A percentile compares a stretch with the other conserved stretches of the same genome.
phyloP scores from a whole-genome alignment of 2,329 filamentous ascomycete genomes.

The Aureobasidium zeae region DNA sequence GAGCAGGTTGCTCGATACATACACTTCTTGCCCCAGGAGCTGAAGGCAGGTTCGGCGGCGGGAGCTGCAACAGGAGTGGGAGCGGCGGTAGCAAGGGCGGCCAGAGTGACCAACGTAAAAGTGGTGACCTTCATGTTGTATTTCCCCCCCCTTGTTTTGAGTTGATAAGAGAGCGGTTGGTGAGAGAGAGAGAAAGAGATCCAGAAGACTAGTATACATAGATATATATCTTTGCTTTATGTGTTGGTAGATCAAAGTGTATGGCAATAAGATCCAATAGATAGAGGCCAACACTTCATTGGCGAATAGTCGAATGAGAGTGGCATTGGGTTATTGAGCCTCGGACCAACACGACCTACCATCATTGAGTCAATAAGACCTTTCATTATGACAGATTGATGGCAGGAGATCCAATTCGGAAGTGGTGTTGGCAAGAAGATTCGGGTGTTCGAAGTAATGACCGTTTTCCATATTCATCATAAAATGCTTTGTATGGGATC shows the following conservation, averaged over 20 bases:
- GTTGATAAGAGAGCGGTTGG: slow-evolving; percentile 25
- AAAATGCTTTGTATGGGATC: slow-evolving; percentile 3
- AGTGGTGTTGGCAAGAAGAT: slow-evolving; percentile 5
- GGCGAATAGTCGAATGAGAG: neutral
- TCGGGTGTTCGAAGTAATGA: neutral
- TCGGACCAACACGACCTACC: neutral
- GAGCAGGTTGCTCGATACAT: too few relatives aligned
- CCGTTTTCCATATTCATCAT: neutral
- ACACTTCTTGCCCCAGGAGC: slow-evolving; percentile 14
- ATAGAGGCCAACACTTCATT: slow-evolving; percentile 9
- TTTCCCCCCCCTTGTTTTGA: too few relatives aligned
- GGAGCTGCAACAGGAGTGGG: slow-evolving; percentile 21
- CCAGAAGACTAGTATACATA: slow-evolving; percentile 13
- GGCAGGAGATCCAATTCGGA: neutral
- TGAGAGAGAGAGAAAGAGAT: slow-evolving; percentile 19
- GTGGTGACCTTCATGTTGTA: slow-evolving; percentile 31
- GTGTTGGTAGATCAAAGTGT: slow-evolving; percentile 15
- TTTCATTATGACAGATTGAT: neutral
- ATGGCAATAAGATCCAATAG: slow-evolving; percentile 17
- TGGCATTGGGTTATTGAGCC: slow-evolving; percentile 3
- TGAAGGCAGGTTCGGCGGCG: slow-evolving; percentile 18
- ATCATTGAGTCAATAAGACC: slow-evolving; percentile 5
- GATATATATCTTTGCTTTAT: slow-evolving; percentile 1
- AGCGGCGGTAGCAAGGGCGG: slow-evolving; percentile 19
- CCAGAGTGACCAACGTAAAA: slow-evolving; percentile 12